A percentile compares a stretch with the other conserved stretches of the same genome.
Conservation (phyloP, 73 alveolate species). For the Breviolum minutum region DNA sequence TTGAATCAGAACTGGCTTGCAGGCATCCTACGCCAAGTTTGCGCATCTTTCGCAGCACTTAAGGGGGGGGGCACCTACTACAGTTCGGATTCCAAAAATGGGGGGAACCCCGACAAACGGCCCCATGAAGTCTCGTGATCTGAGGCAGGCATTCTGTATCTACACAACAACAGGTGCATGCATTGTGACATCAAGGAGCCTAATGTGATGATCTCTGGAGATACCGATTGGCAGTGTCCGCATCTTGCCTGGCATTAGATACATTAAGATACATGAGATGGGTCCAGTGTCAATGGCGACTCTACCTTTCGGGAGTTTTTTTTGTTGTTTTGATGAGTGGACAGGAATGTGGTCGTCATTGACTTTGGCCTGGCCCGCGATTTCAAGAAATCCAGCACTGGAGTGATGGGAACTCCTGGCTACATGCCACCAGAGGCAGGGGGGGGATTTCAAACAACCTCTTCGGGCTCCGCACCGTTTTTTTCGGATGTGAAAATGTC, state of each 20-base stretch:
- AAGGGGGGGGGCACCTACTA: too few relatives aligned
- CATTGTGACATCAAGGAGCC: slow-evolving; percentile 95
- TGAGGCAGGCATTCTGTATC: slow-evolving; percentile 73
- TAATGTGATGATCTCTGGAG: slow-evolving; percentile 73
- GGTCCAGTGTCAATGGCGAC: not conserved
- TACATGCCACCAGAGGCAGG: slow-evolving; percentile 93
- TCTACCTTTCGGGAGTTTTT: not conserved
- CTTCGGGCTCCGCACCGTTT: not conserved
- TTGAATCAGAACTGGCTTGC: slow-evolving; percentile 88
- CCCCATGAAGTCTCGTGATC: too few relatives aligned
- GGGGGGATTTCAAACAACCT: too few relatives aligned
- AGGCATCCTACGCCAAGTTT: slow-evolving; percentile 59
- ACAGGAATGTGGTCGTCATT: slow-evolving; percentile 84
- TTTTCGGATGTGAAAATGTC: not conserved
- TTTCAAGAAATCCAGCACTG: slow-evolving; percentile 66
- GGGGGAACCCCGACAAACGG: too few relatives aligned
- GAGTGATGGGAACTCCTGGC: slow-evolving; percentile 94
- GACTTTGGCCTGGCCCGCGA: slow-evolving; percentile 92
- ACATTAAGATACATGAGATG: not conserved
- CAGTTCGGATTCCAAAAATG: too few relatives aligned
- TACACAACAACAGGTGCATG: slow-evolving; percentile 72
- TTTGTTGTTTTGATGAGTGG: not conserved
- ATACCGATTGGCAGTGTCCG: slow-evolving; percentile 79
- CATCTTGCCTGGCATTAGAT: not conserved
- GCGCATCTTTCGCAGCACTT: not conserved